Evolutionary conservation across 2,329 filamentous ascomycete genomes (phyloP), one percentile per base, ranked within the genome.

Genomic region (Monilinia fructicola): DNA sequence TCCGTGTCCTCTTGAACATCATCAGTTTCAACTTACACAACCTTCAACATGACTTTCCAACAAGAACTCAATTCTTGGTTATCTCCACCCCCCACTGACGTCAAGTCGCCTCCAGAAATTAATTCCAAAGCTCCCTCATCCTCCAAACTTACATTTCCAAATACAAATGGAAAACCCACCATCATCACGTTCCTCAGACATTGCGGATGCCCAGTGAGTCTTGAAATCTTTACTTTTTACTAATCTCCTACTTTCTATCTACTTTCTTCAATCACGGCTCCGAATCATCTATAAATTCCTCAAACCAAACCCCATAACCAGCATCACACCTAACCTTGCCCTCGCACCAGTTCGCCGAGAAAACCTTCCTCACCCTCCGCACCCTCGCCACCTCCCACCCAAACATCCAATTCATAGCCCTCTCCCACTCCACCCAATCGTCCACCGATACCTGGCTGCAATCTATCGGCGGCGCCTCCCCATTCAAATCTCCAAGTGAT

Each of bases 161-260:
- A 78, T 69, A 73, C 83, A 0, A 77, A 79, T 71, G 76, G 76
- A 31, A 86, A 84, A 71, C 85, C 86, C 0, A 85, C 83, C 0
- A 75, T 92, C 1, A 78, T 92, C 26, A 82, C 86, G 21, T 92
- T 92, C 73, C 81, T 92, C 7, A 82, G 90, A 44, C 89, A 92
- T 75, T 92, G 89, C 75, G 90, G 89, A 44, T 91, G 89, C 78
- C 89, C 89, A 91, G 89, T 90, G 82, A 74, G 83, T 77, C 12
- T 31, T 21, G 14, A 2, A 21, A 35, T 35, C 2, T 35, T 18
- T 11, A 28, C 21, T 3, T 7, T 26, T 7, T 18, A 1, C 3
- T 31, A 3, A 11, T 11, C n/a, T 42, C 16, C 7, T 42, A 11
- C 35, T 12, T 11, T 28, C n/a, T 3, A 1, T 46, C 16, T 2